Conservation (phyloP, 129 eudicot species). For the Artemisia tridentata region DNA sequence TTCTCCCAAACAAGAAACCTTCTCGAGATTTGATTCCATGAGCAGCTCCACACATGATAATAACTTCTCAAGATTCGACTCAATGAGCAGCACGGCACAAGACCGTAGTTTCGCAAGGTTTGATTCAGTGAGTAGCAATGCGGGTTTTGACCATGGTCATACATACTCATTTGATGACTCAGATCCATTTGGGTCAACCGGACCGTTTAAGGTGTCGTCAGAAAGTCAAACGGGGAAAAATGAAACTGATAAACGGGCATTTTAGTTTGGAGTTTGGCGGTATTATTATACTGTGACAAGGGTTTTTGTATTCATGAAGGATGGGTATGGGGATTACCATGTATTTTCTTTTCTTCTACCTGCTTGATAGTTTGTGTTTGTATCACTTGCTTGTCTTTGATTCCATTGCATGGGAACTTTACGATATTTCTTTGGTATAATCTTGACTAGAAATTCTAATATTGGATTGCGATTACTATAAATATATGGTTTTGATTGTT, state of each 20-base stretch:
- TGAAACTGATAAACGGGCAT: conserved; percentile 65
- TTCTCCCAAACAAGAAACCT: no score
- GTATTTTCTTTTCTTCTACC: background rate
- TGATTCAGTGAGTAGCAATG: conserved; percentile 56
- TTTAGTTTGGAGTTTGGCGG: conserved; percentile 33
- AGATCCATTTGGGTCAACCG: conserved; percentile 84
- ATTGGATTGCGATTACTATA: background rate
- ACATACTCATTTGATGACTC: conserved; percentile 74
- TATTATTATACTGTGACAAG: no score
- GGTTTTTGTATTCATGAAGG: no score
- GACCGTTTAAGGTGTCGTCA: conserved; percentile 80
- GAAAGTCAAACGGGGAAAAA: conserved; percentile 55
- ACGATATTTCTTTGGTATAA: no score
- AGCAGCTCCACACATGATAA: no score
- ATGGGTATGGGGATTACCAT: no score
- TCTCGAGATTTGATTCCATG: no score
- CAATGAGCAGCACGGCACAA: conserved; percentile 70
- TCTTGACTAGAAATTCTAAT: no score
- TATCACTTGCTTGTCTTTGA: conserved; percentile 24
- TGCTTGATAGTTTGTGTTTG: conserved; percentile 24
- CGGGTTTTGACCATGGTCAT: conserved; percentile 59
- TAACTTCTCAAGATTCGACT: conserved; percentile 63
- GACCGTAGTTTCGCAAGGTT: conserved; percentile 70
- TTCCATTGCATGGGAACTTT: conserved; percentile 10
- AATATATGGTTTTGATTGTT: background rate